Percentiles rank a stretch among this genome's conserved stretches.
Evolutionary conservation across 805 yeast genomes (phyloP).

Genomic region (Candida odintsovae): DNA sequence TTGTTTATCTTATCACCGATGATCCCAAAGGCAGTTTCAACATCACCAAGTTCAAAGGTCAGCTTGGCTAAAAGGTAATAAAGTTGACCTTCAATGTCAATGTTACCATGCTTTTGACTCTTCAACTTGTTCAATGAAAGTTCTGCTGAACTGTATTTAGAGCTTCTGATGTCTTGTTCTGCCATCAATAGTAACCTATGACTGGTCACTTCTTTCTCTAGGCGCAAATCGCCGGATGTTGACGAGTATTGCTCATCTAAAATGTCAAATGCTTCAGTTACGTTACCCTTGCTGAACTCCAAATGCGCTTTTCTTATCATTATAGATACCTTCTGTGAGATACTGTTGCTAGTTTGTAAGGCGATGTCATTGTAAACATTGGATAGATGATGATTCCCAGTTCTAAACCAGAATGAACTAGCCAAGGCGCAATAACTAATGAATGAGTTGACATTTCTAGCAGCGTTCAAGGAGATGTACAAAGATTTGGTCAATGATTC

Average conservation of each 20-base stretch:
- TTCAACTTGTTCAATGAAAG: conserved; percentile 17
- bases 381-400: conserved; percentile 43
- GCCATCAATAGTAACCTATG: conserved; percentile 35
- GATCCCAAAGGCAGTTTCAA: conserved; percentile 17
- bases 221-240: conserved; percentile 14
- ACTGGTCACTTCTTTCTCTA: conserved; percentile 36
- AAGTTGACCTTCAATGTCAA: conserved; percentile 27
- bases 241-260: conserved; percentile 29
- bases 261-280: conserved; percentile 32
- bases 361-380: conserved; percentile 44
- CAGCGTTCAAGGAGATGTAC: conserved; percentile 48
- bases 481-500: conserved; percentile 55
- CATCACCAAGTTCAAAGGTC: conserved; percentile 20
- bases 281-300: conserved; percentile 33
- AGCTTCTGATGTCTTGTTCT: conserved; percentile 24
- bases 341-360: conserved; percentile 29
- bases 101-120: conserved; percentile 17
- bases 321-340: conserved; percentile 35
- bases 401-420: conserved; percentile 44
- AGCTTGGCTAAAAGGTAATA: conserved; percentile 21
- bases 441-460: conserved; percentile 26
- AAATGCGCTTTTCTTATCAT: conserved; percentile 35
- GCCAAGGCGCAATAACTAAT: conserved; percentile 40
- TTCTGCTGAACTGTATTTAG: conserved; percentile 22
- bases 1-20: conserved; percentile 9